Percentiles rank a stretch among this genome's conserved stretches.
Conservation (phyloP, 768 basidiomycete species). For the Panellus pusillus region DNA sequence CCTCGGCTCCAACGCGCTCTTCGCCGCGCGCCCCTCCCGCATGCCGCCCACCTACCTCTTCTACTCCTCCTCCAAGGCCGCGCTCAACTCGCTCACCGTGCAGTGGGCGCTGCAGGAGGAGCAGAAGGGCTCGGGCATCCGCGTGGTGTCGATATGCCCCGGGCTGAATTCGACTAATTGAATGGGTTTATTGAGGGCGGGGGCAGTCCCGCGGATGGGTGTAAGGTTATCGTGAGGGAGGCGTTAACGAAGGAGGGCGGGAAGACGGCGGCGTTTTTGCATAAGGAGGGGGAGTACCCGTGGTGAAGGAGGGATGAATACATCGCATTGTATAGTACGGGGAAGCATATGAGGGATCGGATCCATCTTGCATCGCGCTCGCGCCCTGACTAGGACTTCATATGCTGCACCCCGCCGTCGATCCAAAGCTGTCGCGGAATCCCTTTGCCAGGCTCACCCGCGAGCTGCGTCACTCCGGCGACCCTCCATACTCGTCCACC, state of each 20-base stretch:
- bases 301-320: background rate
- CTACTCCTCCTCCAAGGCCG: conserved; percentile 12
- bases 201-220: conserved; percentile 3
- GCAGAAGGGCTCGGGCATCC: conserved; percentile 7
- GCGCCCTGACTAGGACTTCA: too few relatives aligned
- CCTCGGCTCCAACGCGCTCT: background rate
- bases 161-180: conserved; percentile 10
- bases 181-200: background rate
- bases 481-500: too few relatives aligned
- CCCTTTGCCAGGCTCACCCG: too few relatives aligned
- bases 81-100: conserved; percentile 10
- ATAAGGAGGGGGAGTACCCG: background rate
- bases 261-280: background rate
- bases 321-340: too few relatives aligned
- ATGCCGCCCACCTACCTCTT: background rate
- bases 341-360: too few relatives aligned
- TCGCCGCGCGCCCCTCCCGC: background rate
- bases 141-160: conserved; percentile 13
- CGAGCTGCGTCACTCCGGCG: too few relatives aligned
- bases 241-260: conserved; percentile 1
- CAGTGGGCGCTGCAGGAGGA: conserved; percentile 11
- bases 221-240: conserved; percentile 7
- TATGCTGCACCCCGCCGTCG: too few relatives aligned
- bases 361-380: too few relatives aligned
- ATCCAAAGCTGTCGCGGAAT: too few relatives aligned